These are phyloP conservation scores for Lachnellula arida DNA, from an alignment of 2,329 filamentous ascomycete species.

Conservation along the genomic window DNA sequence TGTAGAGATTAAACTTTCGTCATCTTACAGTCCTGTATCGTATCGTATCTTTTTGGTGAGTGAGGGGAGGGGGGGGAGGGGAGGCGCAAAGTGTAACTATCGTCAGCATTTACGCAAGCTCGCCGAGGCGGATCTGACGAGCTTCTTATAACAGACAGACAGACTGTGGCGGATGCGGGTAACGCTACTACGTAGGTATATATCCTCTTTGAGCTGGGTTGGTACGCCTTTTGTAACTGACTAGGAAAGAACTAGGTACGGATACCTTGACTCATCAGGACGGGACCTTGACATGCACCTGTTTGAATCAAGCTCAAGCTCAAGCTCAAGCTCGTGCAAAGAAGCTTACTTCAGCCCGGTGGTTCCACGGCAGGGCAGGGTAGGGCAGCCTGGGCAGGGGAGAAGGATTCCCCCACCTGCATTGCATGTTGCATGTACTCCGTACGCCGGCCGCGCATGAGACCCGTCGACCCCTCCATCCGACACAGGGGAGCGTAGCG, in stretches of 20 bases:
- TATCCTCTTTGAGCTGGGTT: background rate
- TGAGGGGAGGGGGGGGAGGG: too few relatives aligned
- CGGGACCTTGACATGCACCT: too few relatives aligned
- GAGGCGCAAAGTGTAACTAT: background rate
- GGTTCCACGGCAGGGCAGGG: too few relatives aligned
- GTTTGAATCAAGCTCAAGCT: background rate
- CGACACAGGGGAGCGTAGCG: background rate
- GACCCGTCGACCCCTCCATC: background rate
- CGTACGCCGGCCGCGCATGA: background rate
- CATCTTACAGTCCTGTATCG: too few relatives aligned
- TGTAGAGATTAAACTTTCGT: background rate
- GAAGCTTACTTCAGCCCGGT: background rate
- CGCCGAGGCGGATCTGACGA: background rate
- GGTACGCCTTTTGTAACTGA: too few relatives aligned
- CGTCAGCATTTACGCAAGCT: background rate
- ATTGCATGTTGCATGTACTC: background rate
- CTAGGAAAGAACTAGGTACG: too few relatives aligned
- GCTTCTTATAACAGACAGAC: background rate
- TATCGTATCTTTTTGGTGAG: too few relatives aligned
- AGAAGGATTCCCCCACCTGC: background rate
- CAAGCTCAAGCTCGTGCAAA: too few relatives aligned
- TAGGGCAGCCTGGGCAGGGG: too few relatives aligned
- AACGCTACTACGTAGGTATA: too few relatives aligned
- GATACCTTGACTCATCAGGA: background rate
- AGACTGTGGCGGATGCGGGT: too few relatives aligned